A percentile compares a stretch with the other conserved stretches of the same genome.
These are phyloP conservation scores for Hebeloma cylindrosporum DNA, from an alignment of 768 basidiomycete genomes.

Conservation along the genomic window DNA sequence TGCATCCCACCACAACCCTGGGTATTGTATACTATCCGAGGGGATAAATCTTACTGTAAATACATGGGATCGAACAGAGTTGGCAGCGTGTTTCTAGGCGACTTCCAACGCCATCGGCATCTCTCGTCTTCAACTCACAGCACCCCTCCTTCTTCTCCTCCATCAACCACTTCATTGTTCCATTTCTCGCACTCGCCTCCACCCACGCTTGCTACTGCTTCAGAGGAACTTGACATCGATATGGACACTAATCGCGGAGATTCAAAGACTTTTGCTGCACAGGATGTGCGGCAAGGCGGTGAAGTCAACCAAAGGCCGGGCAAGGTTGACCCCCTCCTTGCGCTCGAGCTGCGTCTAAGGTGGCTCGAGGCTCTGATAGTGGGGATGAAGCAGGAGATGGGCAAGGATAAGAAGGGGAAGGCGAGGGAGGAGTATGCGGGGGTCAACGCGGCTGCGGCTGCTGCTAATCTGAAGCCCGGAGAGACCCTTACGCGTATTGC, in stretches of 20 bases:
- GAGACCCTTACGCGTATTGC: slow-evolving; percentile 60
- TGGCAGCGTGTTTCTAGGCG: slow-evolving; percentile 82
- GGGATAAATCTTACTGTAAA: too few relatives aligned
- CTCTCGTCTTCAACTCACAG: slow-evolving; percentile 53
- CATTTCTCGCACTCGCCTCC: slow-evolving; percentile 25
- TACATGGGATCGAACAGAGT: slow-evolving; percentile 36
- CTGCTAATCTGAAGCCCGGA: slow-evolving; percentile 43
- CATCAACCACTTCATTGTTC: slow-evolving; percentile 26
- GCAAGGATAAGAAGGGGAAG: slow-evolving; percentile 35
- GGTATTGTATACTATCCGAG: neutral
- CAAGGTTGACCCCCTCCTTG: slow-evolving; percentile 62
- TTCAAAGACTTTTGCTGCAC: neutral
- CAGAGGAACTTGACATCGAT: slow-evolving; percentile 18
- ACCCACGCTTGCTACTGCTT: slow-evolving; percentile 19
- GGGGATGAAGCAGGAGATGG: slow-evolving; percentile 47
- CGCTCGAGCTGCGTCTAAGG: slow-evolving; percentile 71
- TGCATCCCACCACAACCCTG: too few relatives aligned
- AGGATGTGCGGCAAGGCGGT: slow-evolving; percentile 7
- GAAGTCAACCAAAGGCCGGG: slow-evolving; percentile 15
- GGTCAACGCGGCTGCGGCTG: slow-evolving; percentile 15
- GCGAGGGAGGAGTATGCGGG: slow-evolving; percentile 32
- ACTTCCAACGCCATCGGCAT: slow-evolving; percentile 64
- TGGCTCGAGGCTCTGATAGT: slow-evolving; percentile 80
- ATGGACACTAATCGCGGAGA: slow-evolving; percentile 15
- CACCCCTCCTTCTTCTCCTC: slow-evolving; percentile 42